A percentile compares a stretch with the other conserved stretches of the same genome.
These are phyloP conservation scores for Zea mays DNA, from an alignment of 176 grass and related monocot species.

Conservation along the genomic window DNA sequence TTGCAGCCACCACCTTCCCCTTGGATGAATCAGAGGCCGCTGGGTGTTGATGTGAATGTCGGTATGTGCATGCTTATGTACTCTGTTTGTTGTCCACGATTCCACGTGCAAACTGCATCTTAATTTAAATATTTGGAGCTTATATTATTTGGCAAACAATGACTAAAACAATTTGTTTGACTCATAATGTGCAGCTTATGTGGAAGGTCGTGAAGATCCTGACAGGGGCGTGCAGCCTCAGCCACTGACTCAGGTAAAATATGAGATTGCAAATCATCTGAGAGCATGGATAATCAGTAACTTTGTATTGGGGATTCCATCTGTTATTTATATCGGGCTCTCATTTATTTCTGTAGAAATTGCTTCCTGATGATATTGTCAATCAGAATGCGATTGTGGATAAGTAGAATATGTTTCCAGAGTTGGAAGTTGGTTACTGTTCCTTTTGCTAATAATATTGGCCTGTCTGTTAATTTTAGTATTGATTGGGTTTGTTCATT, in stretches of 20 bases:
- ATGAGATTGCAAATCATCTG: conserved; percentile 12
- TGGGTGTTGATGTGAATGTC: conserved; percentile 91
- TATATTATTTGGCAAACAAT: conserved; percentile 21
- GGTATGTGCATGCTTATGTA: conserved; percentile 52
- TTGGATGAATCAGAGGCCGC: conserved; percentile 72
- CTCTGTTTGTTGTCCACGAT: background rate
- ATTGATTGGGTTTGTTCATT: background rate
- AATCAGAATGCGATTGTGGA: background rate
- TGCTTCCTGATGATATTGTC: background rate
- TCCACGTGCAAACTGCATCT: background rate
- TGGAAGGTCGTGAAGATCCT: conserved; percentile 71
- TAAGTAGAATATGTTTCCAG: background rate
- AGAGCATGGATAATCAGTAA: background rate
- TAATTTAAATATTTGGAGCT: background rate
- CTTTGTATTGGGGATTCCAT: conserved; percentile 9
- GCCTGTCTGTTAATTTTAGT: background rate
- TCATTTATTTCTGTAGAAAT: background rate
- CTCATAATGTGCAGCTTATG: conserved; percentile 59
- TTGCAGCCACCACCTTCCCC: conserved; percentile 76
- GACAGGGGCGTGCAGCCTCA: conserved; percentile 62
- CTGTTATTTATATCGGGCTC: background rate
- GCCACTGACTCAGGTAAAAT: conserved; percentile 68
- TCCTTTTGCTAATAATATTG: conserved; percentile 1
- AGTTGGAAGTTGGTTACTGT: conserved; percentile 2
- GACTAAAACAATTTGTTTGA: conserved; percentile 23